Conservation (phyloP, 139 green algal species). For the Picochlorum sp. region DNA sequence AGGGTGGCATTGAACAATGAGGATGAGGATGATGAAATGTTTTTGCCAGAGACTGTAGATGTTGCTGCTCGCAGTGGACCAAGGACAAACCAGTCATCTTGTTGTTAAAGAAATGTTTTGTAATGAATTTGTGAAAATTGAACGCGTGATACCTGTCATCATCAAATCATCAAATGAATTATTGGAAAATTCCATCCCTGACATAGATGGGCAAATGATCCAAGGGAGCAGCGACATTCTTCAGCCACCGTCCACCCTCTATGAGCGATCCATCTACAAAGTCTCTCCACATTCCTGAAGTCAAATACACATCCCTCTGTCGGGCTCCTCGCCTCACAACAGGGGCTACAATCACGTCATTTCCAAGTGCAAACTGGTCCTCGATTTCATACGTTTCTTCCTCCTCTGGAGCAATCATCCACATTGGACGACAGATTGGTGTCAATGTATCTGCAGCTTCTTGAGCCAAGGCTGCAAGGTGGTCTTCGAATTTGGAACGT, state of each 20-base stretch:
- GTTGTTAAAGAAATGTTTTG: constrained; percentile 25
- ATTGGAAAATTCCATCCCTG: constrained; percentile 8
- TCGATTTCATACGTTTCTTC: constrained; percentile 41
- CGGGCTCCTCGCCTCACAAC: constrained; percentile 42
- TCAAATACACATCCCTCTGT: constrained; percentile 47
- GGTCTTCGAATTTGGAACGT: constrained; percentile 13
- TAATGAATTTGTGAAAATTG: neutral
- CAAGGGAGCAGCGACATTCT: constrained; percentile 38
- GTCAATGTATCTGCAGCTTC: constrained; percentile 32
- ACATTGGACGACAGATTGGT: constrained; percentile 55
- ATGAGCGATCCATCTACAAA: constrained; percentile 12
- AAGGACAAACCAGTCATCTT: constrained; percentile 54
- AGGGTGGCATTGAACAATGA: constrained; percentile 88
- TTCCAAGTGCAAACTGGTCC: constrained; percentile 53
- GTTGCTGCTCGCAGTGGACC: constrained; percentile 58
- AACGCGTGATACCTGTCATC: neutral
- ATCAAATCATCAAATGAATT: constrained; percentile 8
- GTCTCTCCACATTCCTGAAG: constrained; percentile 31
- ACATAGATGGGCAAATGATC: constrained; percentile 44
- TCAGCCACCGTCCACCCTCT: constrained; percentile 43
- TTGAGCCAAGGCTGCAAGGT: constrained; percentile 22
- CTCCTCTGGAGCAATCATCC: constrained; percentile 56
- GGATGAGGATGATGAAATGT: constrained; percentile 78
- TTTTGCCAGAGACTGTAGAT: constrained; percentile 88
- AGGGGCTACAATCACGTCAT: constrained; percentile 55